Percentiles rank a stretch among this genome's conserved stretches.
Conservation (phyloP, 1,284 basidiomycete genomes). For the Athelia sp. region DNA sequence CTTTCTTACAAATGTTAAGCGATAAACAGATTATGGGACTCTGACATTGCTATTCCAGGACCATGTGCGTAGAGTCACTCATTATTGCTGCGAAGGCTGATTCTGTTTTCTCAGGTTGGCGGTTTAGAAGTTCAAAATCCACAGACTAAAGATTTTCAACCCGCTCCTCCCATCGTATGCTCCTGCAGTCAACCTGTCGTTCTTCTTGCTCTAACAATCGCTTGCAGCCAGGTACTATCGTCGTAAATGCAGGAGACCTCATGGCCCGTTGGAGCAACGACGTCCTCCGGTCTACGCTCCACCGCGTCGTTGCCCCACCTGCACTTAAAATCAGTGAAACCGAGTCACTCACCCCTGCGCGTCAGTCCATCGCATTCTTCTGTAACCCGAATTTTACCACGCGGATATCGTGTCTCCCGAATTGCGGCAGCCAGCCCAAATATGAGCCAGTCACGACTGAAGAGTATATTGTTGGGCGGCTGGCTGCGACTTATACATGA, state of each 20-base stretch:
- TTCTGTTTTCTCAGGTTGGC: conserved; percentile 49
- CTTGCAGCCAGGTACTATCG: conserved; percentile 67
- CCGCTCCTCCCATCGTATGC: conserved; percentile 72
- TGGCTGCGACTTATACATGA: conserved; percentile 51
- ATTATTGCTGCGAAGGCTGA: neutral
- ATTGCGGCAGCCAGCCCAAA: conserved; percentile 55
- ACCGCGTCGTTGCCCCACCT: conserved; percentile 75
- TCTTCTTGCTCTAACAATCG: conserved; percentile 10
- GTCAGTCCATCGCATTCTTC: conserved; percentile 85
- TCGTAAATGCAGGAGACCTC: conserved; percentile 82
- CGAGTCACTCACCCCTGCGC: conserved; percentile 53
- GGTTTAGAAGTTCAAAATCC: conserved; percentile 82
- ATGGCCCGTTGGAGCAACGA: conserved; percentile 84
- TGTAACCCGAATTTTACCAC: conserved; percentile 78
- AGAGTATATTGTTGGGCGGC: conserved; percentile 71
- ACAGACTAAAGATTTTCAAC: conserved; percentile 62
- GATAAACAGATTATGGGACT: conserved; percentile 74
- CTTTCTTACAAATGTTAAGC: neutral
- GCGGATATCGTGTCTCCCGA: conserved; percentile 69
- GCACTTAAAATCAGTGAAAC: conserved; percentile 41
- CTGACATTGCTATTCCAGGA: conserved; percentile 85
- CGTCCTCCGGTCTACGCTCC: conserved; percentile 72
- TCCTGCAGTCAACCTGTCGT: conserved; percentile 1
- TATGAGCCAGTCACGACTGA: conserved; percentile 69
- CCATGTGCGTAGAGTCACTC: conserved; percentile 33